Evolutionary conservation across 371 early-diverging fungal species (phyloP), one percentile per base, ranked within the genome.

Genomic region (Gilbertella persicaria): DNA sequence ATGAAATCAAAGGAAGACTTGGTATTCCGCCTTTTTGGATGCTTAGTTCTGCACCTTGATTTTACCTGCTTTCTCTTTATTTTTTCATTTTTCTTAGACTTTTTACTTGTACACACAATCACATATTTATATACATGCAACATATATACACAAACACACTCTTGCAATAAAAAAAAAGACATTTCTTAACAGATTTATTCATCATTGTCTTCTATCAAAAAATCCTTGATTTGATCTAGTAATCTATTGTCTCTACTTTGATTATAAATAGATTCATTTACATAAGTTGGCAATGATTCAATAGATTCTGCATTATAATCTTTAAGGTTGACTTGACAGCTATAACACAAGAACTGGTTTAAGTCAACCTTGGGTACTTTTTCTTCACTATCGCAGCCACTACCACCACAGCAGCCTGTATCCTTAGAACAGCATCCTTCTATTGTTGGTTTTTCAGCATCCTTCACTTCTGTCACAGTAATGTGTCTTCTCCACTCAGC

Each of bases 291-390:
- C 24, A 69, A 38, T 7, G 24, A 37, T 26, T 58, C 58, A 23
- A 60, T 53, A 21, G 64, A 53, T 23, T 44, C 50, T 8, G 39
- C 41, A 28, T 50, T 59, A 38, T 66, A 72, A 24, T 85, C 84
- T 14, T 78, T 78, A 19, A 81, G 50, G 49, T 79, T 72, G 3
- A 79, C 80, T 53, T 82, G 72, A 53, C 86, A 86, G 23, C 82
- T 82, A 42, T 86, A 86, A 45, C 86, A 86, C 20, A 85, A 49
- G 35, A 51, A 62, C 17, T 55, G 28, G 61, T 71, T 54, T 64
- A 72, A 30, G 60, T 80, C 60, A 35, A 75, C 8, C 5, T 25
- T 45, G 5, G 48, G 25, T 16, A 46, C 37, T 4, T 57, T 36
- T 4, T 37, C 3, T n/a, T 28, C 48, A 14, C 45, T 36, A 35